These are phyloP conservation scores for Phialophora verrucosa DNA, from an alignment of 2,329 filamentous ascomycete genomes.

Conservation along the genomic window DNA sequence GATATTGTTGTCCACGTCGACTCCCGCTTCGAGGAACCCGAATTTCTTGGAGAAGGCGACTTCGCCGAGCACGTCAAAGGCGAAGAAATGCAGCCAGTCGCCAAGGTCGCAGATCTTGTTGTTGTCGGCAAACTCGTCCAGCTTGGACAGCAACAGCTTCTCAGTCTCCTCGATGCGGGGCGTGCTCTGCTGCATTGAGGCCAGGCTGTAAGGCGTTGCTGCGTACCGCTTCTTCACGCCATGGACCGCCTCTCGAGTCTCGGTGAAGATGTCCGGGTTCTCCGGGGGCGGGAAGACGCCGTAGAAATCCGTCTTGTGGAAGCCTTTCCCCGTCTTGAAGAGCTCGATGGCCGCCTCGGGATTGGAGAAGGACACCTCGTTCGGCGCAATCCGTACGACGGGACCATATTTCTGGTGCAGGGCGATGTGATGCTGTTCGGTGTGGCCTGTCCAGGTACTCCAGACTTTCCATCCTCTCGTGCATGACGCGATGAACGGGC, in stretches of 20 bases:
- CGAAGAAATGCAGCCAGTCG: slow-evolving; percentile 45
- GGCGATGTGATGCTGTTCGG: slow-evolving; percentile 46
- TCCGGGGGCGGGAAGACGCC: slow-evolving; percentile 62
- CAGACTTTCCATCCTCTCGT: slow-evolving; percentile 50
- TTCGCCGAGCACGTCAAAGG: slow-evolving; percentile 47
- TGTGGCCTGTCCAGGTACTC: slow-evolving; percentile 48
- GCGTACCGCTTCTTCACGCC: slow-evolving; percentile 60
- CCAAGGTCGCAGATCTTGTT: slow-evolving; percentile 55
- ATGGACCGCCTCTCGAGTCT: slow-evolving; percentile 61
- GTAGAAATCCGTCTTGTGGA: slow-evolving; percentile 62
- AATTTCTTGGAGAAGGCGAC: slow-evolving; percentile 54
- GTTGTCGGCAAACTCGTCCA: slow-evolving; percentile 49
- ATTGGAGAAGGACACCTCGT: slow-evolving; percentile 56
- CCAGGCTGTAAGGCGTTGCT: slow-evolving; percentile 43
- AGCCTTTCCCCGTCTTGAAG: slow-evolving; percentile 58
- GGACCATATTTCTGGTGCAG: slow-evolving; percentile 52
- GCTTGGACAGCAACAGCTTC: slow-evolving; percentile 52
- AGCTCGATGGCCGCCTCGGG: slow-evolving; percentile 55
- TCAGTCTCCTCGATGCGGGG: slow-evolving; percentile 45
- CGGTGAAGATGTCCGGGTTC: slow-evolving; percentile 65
- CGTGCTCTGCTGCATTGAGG: slow-evolving; percentile 41
- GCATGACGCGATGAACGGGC: slow-evolving; percentile 51
- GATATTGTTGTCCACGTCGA: slow-evolving; percentile 59
- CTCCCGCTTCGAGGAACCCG: slow-evolving; percentile 58
- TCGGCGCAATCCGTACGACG: slow-evolving; percentile 57